A percentile compares a stretch with the other conserved stretches of the same genome.
phyloP scores from a whole-genome alignment of 192 early-diverging fungal species.

The Backusella parvicylindrica region DNA sequence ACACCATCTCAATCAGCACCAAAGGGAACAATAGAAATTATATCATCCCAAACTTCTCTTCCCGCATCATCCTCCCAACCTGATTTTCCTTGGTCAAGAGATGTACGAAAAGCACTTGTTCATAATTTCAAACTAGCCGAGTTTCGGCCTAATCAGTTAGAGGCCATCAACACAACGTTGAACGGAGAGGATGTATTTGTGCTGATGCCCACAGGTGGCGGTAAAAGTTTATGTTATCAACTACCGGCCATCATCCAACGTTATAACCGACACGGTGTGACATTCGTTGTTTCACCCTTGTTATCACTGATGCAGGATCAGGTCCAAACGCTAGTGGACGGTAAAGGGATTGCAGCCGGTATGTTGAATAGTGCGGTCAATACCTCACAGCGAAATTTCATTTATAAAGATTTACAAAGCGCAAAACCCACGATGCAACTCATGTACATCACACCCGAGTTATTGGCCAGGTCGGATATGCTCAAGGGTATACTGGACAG shows the following conservation, averaged over 20 bases:
- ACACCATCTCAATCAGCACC: neutral
- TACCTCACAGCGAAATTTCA: conserved; percentile 43
- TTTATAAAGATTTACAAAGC: conserved; percentile 55
- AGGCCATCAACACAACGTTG: conserved; percentile 86
- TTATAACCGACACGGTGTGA: conserved; percentile 53
- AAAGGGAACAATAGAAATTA: neutral
- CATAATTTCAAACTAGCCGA: conserved; percentile 67
- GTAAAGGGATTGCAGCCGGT: conserved; percentile 55
- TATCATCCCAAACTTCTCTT: neutral
- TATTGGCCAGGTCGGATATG: conserved; percentile 64
- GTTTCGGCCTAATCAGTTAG: conserved; percentile 85
- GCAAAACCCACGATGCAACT: conserved; percentile 53
- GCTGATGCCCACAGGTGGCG: conserved; percentile 98
- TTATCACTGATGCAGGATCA: conserved; percentile 97
- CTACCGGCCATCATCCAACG: conserved; percentile 23
- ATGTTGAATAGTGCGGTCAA: conserved; percentile 67
- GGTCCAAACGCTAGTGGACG: conserved; percentile 64
- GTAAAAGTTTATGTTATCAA: conserved; percentile 93
- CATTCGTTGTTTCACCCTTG: conserved; percentile 90
- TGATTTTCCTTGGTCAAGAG: conserved; percentile 26
- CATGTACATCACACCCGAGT: conserved; percentile 88
- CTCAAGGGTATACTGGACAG: conserved; percentile 51
- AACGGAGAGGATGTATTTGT: conserved; percentile 85
- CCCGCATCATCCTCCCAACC: neutral
- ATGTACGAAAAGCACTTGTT: conserved; percentile 57